These are phyloP conservation scores for Arthroderma sp. DNA, from an alignment of 2,329 filamentous ascomycete species.

Conservation along the genomic window DNA sequence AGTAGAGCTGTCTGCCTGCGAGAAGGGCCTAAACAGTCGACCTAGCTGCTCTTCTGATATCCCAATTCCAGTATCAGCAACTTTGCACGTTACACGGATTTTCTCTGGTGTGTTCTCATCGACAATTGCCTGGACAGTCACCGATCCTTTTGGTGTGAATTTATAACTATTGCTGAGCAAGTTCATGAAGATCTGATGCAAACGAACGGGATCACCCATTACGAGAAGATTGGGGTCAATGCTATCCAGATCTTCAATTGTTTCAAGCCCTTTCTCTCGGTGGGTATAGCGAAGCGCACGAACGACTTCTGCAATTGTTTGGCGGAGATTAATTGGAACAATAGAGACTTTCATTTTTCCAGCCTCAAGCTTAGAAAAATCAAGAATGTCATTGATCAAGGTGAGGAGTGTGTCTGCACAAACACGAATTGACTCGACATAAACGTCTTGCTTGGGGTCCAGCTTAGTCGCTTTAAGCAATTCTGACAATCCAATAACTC, in stretches of 20 bases:
- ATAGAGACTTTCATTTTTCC: slow-evolving; percentile 81
- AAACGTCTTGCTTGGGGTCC: slow-evolving; percentile 48
- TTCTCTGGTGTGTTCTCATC: slow-evolving; percentile 58
- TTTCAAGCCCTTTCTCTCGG: slow-evolving; percentile 47
- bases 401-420: slow-evolving; percentile 65
- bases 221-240: slow-evolving; percentile 52
- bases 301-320: slow-evolving; percentile 54
- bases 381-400: slow-evolving; percentile 82
- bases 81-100: slow-evolving; percentile 70
- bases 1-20: slow-evolving; percentile 81
- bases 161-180: slow-evolving; percentile 88
- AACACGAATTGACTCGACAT: slow-evolving; percentile 53
- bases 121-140: slow-evolving; percentile 67
- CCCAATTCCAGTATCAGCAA: slow-evolving; percentile 82
- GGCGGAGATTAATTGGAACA: slow-evolving; percentile 63
- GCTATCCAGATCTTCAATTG: slow-evolving; percentile 51
- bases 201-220: slow-evolving; percentile 70
- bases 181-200: slow-evolving; percentile 69
- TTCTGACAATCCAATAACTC: slow-evolving; percentile 68
- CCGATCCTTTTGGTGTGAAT: slow-evolving; percentile 75
- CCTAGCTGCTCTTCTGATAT: slow-evolving; percentile 65
- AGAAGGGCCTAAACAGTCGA: slow-evolving; percentile 85
- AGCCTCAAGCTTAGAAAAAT: slow-evolving; percentile 78
- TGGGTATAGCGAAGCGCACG: slow-evolving; percentile 53
- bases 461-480: slow-evolving; percentile 47